Conservation (phyloP, 345 rosid genomes). For the Acer campestre region DNA sequence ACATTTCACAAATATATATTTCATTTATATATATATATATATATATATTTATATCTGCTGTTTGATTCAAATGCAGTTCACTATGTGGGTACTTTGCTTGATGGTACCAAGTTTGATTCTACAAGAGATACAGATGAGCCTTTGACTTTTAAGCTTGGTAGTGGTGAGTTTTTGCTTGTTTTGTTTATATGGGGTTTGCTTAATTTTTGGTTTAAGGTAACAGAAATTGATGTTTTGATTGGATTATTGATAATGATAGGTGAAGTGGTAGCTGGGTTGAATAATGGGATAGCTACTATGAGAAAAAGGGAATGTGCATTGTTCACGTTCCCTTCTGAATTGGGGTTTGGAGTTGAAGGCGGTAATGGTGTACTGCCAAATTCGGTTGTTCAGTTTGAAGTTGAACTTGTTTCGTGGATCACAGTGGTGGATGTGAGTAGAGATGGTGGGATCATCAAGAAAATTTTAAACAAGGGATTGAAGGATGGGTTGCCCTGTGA, state of each 20-base stretch:
- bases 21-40: no score
- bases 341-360: constrained; percentile 49
- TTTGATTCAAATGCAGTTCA: constrained; percentile 44
- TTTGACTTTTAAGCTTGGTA: constrained; percentile 46
- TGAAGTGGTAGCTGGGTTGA: constrained; percentile 48
- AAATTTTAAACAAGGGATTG: constrained; percentile 47
- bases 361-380: constrained; percentile 45
- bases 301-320: constrained; percentile 58
- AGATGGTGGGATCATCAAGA: constrained; percentile 65
- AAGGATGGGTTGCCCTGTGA: constrained; percentile 44
- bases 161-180: constrained; percentile 32
- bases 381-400: constrained; percentile 45
- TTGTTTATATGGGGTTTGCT: background rate
- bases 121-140: constrained; percentile 45
- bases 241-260: constrained; percentile 30
- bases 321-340: constrained; percentile 53
- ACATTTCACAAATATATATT: background rate
- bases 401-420: constrained; percentile 62
- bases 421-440: constrained; percentile 51
- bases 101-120: constrained; percentile 51
- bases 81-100: constrained; percentile 51
- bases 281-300: constrained; percentile 55
- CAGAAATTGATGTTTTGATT: constrained; percentile 8
- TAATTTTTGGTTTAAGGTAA: background rate
- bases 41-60: background rate